Base-by-base conservation (phyloP, 2,329 filamentous ascomycete genomes). In the Hypoxylon sp. region DNA sequence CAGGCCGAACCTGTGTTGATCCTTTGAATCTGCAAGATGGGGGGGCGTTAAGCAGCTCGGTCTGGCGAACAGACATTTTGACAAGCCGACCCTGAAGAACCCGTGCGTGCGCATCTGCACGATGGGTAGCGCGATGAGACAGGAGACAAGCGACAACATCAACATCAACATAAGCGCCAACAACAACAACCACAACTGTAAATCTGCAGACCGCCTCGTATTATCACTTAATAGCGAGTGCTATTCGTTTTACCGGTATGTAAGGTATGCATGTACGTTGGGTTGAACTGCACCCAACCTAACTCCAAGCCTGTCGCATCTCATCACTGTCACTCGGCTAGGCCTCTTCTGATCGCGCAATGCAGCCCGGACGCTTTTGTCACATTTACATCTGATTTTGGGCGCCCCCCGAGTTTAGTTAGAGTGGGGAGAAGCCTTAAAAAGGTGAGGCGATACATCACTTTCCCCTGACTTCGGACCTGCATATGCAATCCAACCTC, bases 401-500 rank as follows among this genome's bases (percentile, higher is more conserved):
- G 60, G 57, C 46, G 56, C 30, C 61, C 61, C 66, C 69, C 60
- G 42, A 67, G 54, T 49, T 60, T 61, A 37, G 63, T 48, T 59
- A 62, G 66, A 59, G 65, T 65, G 64, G 57, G 66, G 63, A 64
- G 59, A 50, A 59, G 20, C 30, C 50, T 55, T 57, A n/a, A 60
- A 61, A 69, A 48, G 60, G 69, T 62, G 59, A 69, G 59, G 64
- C 69, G 66, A 69, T 64, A 64, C 66, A 69, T 71, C 66, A 62
- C 61, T 49, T 67, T 65, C 66, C 69, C 69, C 69, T 69, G 69
- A 67, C 54, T 61, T 63, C 48, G 67, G 64, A 72, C 69, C 64
- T 72, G 61, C 67, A 69, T 69, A 72, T 69, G 69, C 67, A 67
- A 67, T 72, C 69, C 69, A 55, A 72, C 69, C 49, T 70, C 61